Base-by-base conservation (phyloP, 306 rosid genomes). In the Rosa persica region DNA sequence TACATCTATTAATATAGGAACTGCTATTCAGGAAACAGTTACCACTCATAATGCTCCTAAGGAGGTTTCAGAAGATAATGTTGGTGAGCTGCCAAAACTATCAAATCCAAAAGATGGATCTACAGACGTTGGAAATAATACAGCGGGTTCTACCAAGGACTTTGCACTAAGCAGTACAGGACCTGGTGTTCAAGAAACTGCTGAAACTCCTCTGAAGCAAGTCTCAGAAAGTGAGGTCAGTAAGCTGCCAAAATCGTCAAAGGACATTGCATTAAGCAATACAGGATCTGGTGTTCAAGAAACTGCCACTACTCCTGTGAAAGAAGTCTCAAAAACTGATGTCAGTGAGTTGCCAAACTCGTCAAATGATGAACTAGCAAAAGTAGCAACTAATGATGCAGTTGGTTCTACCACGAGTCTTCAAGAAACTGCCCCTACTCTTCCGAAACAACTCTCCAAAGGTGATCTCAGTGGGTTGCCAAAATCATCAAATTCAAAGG, bases 341-440 rank as follows among this genome's bases (percentile, higher is more conserved):
- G 70, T 46, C 49, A 70, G 15, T 51, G 89, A 83, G 82, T 85
- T 60, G 30, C 80, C 86, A 60, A 80, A 78, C 55, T 25, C 52
- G 1, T 79, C 61, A 57, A 73, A 73, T 44, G 76, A 73, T 44
- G 72, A 30, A 47, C 68, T 52, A 0, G 77, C 49, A 23, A 74
- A 90, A 75, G 48, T 67, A 25, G 89, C 72, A 83, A 77, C 74
- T 42, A 74, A 57, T 65, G 44, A 67, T 42, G 81, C 65, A 61
- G 81, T 22, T 62, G 80, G 60, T 70, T 70, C 81, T 20, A 25
- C 74, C 72, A 67, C 1, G 19, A 27, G 64, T 16, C 2, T 49
- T 72, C 61, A 72, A 17, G 49, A 74, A 74, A 15, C 17, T 23
- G 27, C 13, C 39, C 30, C 17, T 57, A 4, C 17, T 57, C 40